Conservation (phyloP, 331 rosid genomes). For the Quercus lobata region DNA sequence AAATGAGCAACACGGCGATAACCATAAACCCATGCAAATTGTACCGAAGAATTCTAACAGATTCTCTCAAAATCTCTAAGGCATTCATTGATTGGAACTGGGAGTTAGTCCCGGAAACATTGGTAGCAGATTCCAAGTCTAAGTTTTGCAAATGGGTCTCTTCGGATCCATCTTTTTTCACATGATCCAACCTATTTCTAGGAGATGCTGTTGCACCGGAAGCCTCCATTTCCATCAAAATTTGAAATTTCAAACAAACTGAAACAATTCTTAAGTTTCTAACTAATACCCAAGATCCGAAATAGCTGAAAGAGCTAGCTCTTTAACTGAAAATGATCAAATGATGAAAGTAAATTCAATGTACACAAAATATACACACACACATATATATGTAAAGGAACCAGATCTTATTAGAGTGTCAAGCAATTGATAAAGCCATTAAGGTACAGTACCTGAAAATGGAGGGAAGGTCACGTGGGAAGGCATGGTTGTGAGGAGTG, state of each 20-base stretch:
- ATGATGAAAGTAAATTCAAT: background rate
- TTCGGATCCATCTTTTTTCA: conserved; percentile 48
- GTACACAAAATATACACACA: background rate
- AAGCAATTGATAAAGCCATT: conserved; percentile 5
- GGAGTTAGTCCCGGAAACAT: conserved; percentile 7
- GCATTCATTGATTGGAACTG: conserved; percentile 77
- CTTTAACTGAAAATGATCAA: background rate
- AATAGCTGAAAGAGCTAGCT: conserved; percentile 6
- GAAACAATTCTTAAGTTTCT: background rate
- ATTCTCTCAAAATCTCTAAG: conserved; percentile 80
- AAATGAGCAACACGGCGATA: conserved; percentile 63
- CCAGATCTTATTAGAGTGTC: conserved; percentile 11
- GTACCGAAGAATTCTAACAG: conserved; percentile 76
- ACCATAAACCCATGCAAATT: conserved; percentile 71
- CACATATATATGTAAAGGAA: background rate
- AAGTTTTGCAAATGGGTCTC: conserved; percentile 27
- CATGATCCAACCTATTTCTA: conserved; percentile 45
- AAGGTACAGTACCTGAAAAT: conserved; percentile 2
- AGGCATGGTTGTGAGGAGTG: background rate
- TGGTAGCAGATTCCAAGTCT: conserved; percentile 34
- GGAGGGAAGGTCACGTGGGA: conserved; percentile 11
- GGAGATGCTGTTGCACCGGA: conserved; percentile 48
- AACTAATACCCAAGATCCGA: background rate
- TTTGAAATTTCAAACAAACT: background rate
- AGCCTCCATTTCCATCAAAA: conserved; percentile 22